A percentile compares a stretch with the other conserved stretches of the same genome.
phyloP scores from a whole-genome alignment of 345 rosid species.

The Balakata baccata region DNA sequence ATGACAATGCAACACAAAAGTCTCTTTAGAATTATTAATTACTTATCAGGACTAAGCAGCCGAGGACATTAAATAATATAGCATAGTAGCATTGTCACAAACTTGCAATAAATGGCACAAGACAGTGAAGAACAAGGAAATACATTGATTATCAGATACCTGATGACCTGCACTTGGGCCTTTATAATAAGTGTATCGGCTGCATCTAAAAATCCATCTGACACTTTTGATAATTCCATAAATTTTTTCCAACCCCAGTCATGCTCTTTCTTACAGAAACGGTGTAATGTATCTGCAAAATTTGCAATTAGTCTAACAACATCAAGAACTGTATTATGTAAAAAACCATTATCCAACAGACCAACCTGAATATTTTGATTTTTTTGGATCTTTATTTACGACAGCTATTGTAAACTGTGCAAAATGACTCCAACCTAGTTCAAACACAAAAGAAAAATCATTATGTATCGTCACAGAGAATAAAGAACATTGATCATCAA shows the following conservation, averaged over 20 bases:
- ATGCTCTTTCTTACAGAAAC: slow-evolving; percentile 91
- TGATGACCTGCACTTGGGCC: slow-evolving; percentile 96
- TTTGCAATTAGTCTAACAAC: slow-evolving; percentile 21
- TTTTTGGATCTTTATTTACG: slow-evolving; percentile 79
- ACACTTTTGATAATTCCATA: slow-evolving; percentile 79
- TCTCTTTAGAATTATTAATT: too few relatives aligned
- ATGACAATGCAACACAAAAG: too few relatives aligned
- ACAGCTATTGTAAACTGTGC: slow-evolving; percentile 96
- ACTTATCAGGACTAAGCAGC: too few relatives aligned
- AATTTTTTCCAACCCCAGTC: slow-evolving; percentile 98
- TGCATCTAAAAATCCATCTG: slow-evolving; percentile 75
- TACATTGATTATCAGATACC: slow-evolving; percentile 38
- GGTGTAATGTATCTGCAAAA: slow-evolving; percentile 77
- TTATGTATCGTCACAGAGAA: slow-evolving; percentile 1
- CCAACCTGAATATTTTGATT: slow-evolving; percentile 86
- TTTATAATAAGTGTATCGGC: slow-evolving; percentile 76
- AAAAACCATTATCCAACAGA: slow-evolving; percentile 18
- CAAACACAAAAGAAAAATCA: not conserved
- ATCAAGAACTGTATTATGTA: slow-evolving; percentile 1
- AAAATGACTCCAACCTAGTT: slow-evolving; percentile 92
- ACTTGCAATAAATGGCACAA: too few relatives aligned
- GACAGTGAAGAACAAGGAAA: not conserved
- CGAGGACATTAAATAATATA: too few relatives aligned
- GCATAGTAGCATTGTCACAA: too few relatives aligned
- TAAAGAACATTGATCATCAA: not conserved